Base-by-base conservation (phyloP, 768 basidiomycete species). In the Mycena indigotica region DNA sequence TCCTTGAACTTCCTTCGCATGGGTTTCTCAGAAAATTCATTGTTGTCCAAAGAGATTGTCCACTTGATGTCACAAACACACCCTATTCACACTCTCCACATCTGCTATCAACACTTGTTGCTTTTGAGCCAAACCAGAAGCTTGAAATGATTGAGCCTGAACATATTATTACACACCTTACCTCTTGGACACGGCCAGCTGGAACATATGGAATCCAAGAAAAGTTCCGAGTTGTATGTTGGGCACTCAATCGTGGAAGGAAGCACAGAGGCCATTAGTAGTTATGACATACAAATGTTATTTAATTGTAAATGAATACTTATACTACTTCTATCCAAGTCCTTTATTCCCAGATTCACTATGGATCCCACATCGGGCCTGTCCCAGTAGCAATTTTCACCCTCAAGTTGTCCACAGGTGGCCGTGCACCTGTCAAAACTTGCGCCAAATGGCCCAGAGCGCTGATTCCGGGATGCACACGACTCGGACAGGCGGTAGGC, bases 221-320 rank as follows among this genome's bases (percentile, higher is more conserved):
- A 26, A 28, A 39, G 26, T 35, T 45, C 17, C 16, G 55, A 25
- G n/a, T 38, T 5, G 52, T 61, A 17, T 61, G 60, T 25, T 61
- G 55, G 55, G 60, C 55, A 51, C 26, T 61, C n/a, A 57, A 61
- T 24, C 55, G 26, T 29, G 60, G 60, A 6, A n/a, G n/a, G n/a
- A n/a, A n/a, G n/a, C n/a, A n/a, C n/a, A n/a, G n/a, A n/a, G n/a
- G n/a, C n/a, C n/a, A n/a, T n/a, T n/a, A n/a, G n/a, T n/a, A n/a
- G n/a, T n/a, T n/a, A n/a, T n/a, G n/a, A n/a, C n/a, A n/a, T n/a
- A n/a, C n/a, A n/a, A n/a, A n/a, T n/a, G n/a, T n/a, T n/a, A n/a
- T n/a, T n/a, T n/a, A n/a, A n/a, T n/a, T n/a, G n/a, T n/a, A n/a
- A n/a, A n/a, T n/a, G n/a, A n/a, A n/a, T n/a, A n/a, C n/a, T n/a